Evolutionary conservation across 176 grass and related monocot genomes (phyloP).

Genomic region (Carex kokanica): DNA sequence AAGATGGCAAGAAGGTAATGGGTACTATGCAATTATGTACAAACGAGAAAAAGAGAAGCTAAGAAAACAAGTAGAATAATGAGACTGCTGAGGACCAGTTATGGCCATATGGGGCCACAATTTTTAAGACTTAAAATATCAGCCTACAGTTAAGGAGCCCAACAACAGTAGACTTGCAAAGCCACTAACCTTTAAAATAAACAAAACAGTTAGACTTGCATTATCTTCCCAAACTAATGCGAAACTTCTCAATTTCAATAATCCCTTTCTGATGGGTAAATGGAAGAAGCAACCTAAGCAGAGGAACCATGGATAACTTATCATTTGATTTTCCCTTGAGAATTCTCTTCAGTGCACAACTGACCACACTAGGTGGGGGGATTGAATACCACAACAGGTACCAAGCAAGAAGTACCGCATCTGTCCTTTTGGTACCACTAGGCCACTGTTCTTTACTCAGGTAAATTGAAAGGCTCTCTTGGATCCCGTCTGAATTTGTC

Average conservation of each 20-base stretch:
- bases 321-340: slow-evolving; percentile 21
- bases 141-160: background rate
- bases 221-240: slow-evolving; percentile 26
- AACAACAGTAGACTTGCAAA: background rate
- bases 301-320: slow-evolving; percentile 50
- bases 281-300: slow-evolving; percentile 64
- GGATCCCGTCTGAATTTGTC: slow-evolving; percentile 29
- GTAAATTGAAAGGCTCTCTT: slow-evolving; percentile 46
- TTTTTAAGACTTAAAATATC: background rate
- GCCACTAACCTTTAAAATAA: no score
- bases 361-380: slow-evolving; percentile 61
- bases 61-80: background rate
- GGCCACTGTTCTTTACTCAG: slow-evolving; percentile 65
- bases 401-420: slow-evolving; percentile 59
- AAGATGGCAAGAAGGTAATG: background rate
- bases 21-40: slow-evolving; percentile 12
- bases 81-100: background rate
- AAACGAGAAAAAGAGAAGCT: background rate
- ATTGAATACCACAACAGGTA: slow-evolving; percentile 93
- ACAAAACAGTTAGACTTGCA: background rate
- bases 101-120: background rate
- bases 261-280: slow-evolving; percentile 54
- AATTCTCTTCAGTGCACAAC: slow-evolving; percentile 43
- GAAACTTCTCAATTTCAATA: slow-evolving; percentile 63
- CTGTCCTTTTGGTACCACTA: slow-evolving; percentile 25